A percentile compares a stretch with the other conserved stretches of the same genome.
phyloP scores from a whole-genome alignment of 139 green algal genomes.

The Spirogloea muscicola region DNA sequence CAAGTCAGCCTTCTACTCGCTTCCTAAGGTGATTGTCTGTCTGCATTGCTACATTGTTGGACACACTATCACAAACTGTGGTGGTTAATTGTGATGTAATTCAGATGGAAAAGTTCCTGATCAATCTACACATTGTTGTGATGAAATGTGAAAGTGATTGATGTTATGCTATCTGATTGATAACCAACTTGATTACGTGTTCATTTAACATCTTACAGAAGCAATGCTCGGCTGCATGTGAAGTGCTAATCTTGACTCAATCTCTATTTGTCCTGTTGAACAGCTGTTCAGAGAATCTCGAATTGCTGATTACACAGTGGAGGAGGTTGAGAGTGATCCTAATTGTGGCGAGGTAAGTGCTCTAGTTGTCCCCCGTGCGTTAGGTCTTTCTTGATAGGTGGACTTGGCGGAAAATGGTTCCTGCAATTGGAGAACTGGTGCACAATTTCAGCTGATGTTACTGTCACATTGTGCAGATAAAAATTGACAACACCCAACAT shows the following conservation, averaged over 20 bases:
- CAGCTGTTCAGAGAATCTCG: constrained; percentile 14
- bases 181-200: not conserved
- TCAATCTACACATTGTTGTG: too few species aligned
- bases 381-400: not conserved
- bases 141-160: not conserved
- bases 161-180: not conserved
- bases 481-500: not conserved
- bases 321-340: constrained; percentile 2
- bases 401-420: not conserved
- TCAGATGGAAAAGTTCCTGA: too few species aligned
- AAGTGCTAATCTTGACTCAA: not conserved
- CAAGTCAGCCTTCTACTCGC: constrained; percentile 19
- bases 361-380: not conserved
- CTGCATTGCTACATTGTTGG: not conserved
- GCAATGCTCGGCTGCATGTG: too few species aligned
- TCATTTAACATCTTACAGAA: not conserved
- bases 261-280: not conserved
- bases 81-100: too few species aligned
- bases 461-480: not conserved
- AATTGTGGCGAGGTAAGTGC: not conserved
- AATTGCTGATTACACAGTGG: constrained; percentile 7
- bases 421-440: not conserved
- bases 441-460: not conserved
- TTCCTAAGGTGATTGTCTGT: not conserved
- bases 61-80: too few species aligned